Base-by-base conservation (phyloP, 23 red algal genomes). In the Cyanidioschyzon merolae region DNA sequence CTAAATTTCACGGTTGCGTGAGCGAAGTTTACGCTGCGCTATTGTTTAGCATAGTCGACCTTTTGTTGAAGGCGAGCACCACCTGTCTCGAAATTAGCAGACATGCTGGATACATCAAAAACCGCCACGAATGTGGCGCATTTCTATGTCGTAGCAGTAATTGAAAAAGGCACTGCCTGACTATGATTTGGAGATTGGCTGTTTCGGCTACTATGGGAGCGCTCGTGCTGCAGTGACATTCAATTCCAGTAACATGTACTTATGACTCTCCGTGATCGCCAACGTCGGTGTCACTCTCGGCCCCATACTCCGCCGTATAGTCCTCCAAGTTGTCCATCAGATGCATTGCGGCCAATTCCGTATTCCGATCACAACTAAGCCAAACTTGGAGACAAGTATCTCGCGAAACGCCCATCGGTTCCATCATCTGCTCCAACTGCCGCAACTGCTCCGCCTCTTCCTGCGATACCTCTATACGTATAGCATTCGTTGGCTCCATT, bases 311-410 rank as follows among this genome's bases (percentile, higher is more conserved):
- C 16, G 74, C 80, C 0, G 77, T 78, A 34, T 89, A 85, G 37
- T 96, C 86, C 50, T 80, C 92, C n/a, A 83, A 74, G 39, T 96
- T 86, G 32, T 90, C 88, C 25, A 96, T 68, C n/a, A 98, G 38
- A 84, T 91, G 91, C 75, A 89, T 91, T 12, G 94, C 94, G 12
- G 94, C 88, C 39, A 89, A 58, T 34, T 89, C 84, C 74, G 89
- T 88, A 67, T 98, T 84, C 24, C 85, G 59, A n/a, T 89, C 84
- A 75, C 94, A 98, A 57, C 85, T 85, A n/a, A 98, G 76, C 88
- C 88, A 98, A 18, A 88, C 87, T 71, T 98, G 84, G 18, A 98
- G 58, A 39, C 90, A 80, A 31, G 82, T 75, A 0, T 80, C 76
- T 34, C 85, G 38, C 32, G 76, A 58, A 39, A 98, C 80, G 0